Base-by-base conservation (phyloP, 2,329 filamentous ascomycete species). In the Pseudocercospora eumusae region DNA sequence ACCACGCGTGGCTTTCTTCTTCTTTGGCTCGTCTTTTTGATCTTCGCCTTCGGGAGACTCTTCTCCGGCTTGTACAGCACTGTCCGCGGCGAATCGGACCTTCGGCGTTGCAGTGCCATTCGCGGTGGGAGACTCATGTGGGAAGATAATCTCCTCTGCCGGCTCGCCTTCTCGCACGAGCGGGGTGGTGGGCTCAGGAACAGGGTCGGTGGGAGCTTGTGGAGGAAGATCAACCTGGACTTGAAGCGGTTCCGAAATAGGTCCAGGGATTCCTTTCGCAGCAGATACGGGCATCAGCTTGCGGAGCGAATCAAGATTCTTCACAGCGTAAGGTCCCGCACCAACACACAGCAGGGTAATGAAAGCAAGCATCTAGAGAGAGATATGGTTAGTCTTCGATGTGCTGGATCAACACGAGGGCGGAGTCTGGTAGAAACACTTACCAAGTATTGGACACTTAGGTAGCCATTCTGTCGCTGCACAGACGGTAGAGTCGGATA, bases 1-100 rank as follows among this genome's bases (percentile, higher is more conserved):
- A 23, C 81, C 81, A 59, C 81, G 72, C 54, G 81, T 80, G 4
- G 80, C 80, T 65, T 81, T 82, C 71, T 80, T 81, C 71, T 82
- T 82, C 68, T 77, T 66, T 11, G 52, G 53, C 21, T 55, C 65
- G 45, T 67, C 65, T 49, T 67, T 74, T 10, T 70, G 65, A 11
- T 63, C 66, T 10, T 70, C 53, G 72, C 70, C 59, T 31, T 65
- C 60, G 31, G 66, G 65, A 3, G 73, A 71, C 27, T 53, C 55
- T 18, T 66, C 58, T 21, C 60, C 56, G 0, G 61, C 42, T 5
- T 47, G 25, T n/a, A 61, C 63, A 23, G 21, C 18, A 5, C 54
- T 55, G 52, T 68, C 40, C 27, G 64, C 57, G 20, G 57, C 60
- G 59, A 71, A 63, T 23, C 57, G 45, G 18, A 69, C 65, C 10